Base-by-base conservation (phyloP, 805 yeast species). In the Wickerhamomyces hampshirensis region DNA sequence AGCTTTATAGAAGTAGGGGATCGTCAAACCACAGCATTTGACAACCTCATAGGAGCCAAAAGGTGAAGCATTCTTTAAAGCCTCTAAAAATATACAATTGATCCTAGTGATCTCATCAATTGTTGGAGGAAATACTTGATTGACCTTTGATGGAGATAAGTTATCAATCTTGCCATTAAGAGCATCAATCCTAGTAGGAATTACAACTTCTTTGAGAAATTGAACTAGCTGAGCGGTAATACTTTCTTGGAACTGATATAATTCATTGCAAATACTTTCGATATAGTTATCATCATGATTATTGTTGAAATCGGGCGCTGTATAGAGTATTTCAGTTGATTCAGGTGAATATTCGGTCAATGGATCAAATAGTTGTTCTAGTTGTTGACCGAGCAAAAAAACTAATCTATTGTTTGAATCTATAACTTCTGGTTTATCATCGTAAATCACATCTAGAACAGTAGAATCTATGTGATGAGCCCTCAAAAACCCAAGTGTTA, bases 1-100 rank as follows among this genome's bases (percentile, higher is more conserved):
- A 0, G 97, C 95, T 53, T 88, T 85, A 63, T 85, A 91, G 56
- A 88, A 91, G 57, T 86, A 87, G 0, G 97, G 96, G 12, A 91
- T 69, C 0, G 93, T 79, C 34, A 77, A 71, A 4, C 88, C 93
- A 53, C 94, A 75, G 1, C 91, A 95, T 43, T 75, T 80, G 40
- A 91, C 59, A 4, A 86, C 68, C 58, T 91, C 97, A 34, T 72
- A 69, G 34, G 82, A 73, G 2, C 96, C 96, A 53, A 59, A 75
- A 0, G 80, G 75, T 2, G 65, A 51, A 0, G 97, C 91, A 12
- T 71, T 59, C 39, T 75, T 74, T 37, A 91, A 60, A 16, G 93
- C 76, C 47, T 84, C 94, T 43, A 84, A 72, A 40, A 86, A 76
- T 5, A 91, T 78, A 53, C 95, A 85, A 54, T 89, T 89, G 27